Base-by-base conservation (phyloP, 352 stramenopile species). In the Globisporangium acanthophoron region DNA sequence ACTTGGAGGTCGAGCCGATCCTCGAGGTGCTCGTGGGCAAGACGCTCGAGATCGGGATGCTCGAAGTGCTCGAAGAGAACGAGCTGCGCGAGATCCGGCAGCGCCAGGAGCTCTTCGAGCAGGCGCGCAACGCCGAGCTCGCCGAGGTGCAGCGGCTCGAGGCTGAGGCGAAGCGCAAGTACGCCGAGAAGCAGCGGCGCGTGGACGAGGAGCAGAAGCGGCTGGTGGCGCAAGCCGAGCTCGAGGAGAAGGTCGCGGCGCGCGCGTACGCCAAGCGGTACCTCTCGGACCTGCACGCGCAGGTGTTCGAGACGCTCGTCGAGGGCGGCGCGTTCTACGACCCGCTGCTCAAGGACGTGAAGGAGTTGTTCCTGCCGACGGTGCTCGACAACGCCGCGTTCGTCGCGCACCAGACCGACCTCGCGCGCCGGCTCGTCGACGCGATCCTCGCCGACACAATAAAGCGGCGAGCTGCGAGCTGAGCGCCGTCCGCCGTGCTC, bases 11-110 rank as follows among this genome's bases (percentile, higher is more conserved):
- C 24, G 87, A 96, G 58, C 94, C 94, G 18, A 97, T 98, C 48
- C 69, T 98, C 24, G 94, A 98, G 62, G 94, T 98, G 54, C 76
- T 98, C 18, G 92, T 98, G 20, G 93, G 94, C 29, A 98, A 98
- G 73, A 97, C 91, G 20, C 73, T 98, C 2, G 90, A 98, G 76
- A 78, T 97, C n/a, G 75, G 86, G 8, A 88, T 98, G 79, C 72
- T 98, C 41, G 94, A 98, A 62, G 69, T 98, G n/a, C 81, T 98
- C 40, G 91, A 98, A 73, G 93, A 98, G 65, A 85, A 91, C 47
- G 94, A 98, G 67, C 67, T 98, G 18, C 78, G 75, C 8, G 87
- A 92, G 40, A 96, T 98, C 24, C 73, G 84, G 9, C 73, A 81
- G 56, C 91, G 93, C 40, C 92, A 98, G 67, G 71, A 96, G 41